A percentile compares a stretch with the other conserved stretches of the same genome.
Conservation (phyloP, 805 yeast species). For the Wickerhamiella sorbophila region DNA sequence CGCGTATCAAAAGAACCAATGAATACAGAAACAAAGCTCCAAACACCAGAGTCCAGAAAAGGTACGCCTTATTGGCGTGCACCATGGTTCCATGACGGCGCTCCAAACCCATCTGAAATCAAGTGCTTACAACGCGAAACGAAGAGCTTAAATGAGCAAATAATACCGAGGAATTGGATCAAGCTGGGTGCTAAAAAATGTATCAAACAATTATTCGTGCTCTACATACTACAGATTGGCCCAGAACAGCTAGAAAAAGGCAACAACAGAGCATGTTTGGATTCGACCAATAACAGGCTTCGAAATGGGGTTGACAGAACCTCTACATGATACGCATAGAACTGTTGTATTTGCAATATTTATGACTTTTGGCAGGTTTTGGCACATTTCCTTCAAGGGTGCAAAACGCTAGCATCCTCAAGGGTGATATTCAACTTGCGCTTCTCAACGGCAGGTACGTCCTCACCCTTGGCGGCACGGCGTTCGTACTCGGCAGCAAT, state of each 20-base stretch:
- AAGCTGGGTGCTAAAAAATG: no score
- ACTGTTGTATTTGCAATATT: background rate
- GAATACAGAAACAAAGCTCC: conserved; percentile 11
- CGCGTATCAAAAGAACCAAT: conserved; percentile 1
- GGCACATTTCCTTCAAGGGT: no score
- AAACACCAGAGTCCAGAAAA: conserved; percentile 7
- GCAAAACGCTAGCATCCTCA: conserved; percentile 16
- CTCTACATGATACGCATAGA: background rate
- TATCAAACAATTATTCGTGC: no score
- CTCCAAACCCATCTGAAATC: conserved; percentile 4
- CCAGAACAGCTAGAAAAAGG: no score
- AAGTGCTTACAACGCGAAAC: no score
- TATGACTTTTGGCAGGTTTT: no score
- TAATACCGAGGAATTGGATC: no score
- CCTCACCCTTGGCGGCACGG: conserved; percentile 16
- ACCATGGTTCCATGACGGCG: conserved; percentile 14
- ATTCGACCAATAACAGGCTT: background rate
- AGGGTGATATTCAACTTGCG: conserved; percentile 15
- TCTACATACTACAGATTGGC: no score
- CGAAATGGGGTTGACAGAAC: background rate
- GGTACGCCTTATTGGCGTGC: conserved; percentile 13
- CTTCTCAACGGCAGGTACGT: conserved; percentile 16
- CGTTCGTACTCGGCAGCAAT: conserved; percentile 21
- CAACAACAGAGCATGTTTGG: no score
- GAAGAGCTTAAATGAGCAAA: no score